Percentiles rank a stretch among this genome's conserved stretches.
Conservation (phyloP, 2,329 filamentous ascomycete genomes). For the Exserohilum turcica region DNA sequence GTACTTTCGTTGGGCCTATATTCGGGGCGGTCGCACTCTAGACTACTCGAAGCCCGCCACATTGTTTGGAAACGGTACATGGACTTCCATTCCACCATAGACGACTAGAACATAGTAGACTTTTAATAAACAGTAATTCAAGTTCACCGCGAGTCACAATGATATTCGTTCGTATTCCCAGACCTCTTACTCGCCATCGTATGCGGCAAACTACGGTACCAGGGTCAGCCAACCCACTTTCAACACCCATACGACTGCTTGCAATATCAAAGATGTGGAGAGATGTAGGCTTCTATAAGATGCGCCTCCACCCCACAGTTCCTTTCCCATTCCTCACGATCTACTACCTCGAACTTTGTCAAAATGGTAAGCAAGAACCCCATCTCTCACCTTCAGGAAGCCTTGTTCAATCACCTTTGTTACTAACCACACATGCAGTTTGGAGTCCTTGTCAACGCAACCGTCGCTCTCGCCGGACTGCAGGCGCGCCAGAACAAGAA, state of each 20-base stretch:
- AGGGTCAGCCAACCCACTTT: background rate
- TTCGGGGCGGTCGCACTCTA: constrained; percentile 33
- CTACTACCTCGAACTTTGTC: background rate
- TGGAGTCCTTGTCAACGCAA: background rate
- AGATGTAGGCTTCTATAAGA: background rate
- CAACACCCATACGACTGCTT: background rate
- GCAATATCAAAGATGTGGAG: background rate
- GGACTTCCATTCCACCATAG: constrained; percentile 29
- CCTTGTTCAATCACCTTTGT: background rate
- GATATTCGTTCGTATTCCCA: background rate
- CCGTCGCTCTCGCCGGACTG: background rate
- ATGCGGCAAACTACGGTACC: constrained; percentile 3
- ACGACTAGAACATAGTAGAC: background rate
- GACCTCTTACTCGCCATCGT: background rate
- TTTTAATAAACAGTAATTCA: background rate
- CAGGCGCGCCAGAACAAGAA: background rate
- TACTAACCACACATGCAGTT: constrained; percentile 3
- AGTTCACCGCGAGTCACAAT: background rate
- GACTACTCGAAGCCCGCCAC: constrained; percentile 42
- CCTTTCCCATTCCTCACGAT: background rate
- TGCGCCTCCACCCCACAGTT: no score
- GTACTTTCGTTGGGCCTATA: constrained; percentile 45
- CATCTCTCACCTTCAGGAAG: no score
- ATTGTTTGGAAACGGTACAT: constrained; percentile 35
- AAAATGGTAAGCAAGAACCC: constrained; percentile 5